Conservation (phyloP, 1,284 basidiomycete species). For the Macrocystidia cucumis region DNA sequence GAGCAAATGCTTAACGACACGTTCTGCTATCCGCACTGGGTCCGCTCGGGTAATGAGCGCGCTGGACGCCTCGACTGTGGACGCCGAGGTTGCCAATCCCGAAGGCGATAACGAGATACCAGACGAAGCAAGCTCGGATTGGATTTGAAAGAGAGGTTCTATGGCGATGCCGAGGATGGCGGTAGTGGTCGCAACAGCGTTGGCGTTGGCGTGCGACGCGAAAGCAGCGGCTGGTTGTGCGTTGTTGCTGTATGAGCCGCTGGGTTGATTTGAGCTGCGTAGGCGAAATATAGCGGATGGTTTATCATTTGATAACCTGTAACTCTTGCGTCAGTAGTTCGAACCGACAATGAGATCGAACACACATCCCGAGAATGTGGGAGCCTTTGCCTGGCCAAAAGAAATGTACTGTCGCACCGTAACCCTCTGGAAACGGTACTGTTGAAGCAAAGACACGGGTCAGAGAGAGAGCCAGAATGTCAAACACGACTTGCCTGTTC, state of each 20-base stretch:
- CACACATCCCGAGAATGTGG: conserved; percentile 83
- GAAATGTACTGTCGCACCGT: conserved; percentile 86
- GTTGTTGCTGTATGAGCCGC: conserved; percentile 34
- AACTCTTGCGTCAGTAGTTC: conserved; percentile 1
- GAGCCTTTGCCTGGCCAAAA: conserved; percentile 87
- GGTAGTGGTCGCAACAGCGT: conserved; percentile 37
- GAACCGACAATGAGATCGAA: conserved; percentile 10
- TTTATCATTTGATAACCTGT: conserved; percentile 84
- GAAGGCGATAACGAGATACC: too few species aligned
- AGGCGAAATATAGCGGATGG: conserved; percentile 90
- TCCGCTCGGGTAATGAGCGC: conserved; percentile 9
- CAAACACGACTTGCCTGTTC: conserved; percentile 49
- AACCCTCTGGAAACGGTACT: conserved; percentile 86
- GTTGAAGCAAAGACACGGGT: conserved; percentile 12
- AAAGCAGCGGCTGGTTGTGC: conserved; percentile 47
- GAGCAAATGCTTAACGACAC: conserved; percentile 70
- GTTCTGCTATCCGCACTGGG: conserved; percentile 43
- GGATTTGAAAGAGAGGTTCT: conserved; percentile 56
- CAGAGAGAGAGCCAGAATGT: conserved; percentile 2
- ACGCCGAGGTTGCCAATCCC: conserved; percentile 30
- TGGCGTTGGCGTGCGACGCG: conserved; percentile 15
- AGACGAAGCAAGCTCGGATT: conserved; percentile 48
- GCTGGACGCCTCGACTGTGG: conserved; percentile 12
- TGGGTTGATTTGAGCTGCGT: conserved; percentile 54
- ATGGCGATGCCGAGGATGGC: conserved; percentile 68